A percentile compares a stretch with the other conserved stretches of the same genome.
Evolutionary conservation across 2,329 filamentous ascomycete species (phyloP).

Genomic region (Epichloe hybrida): DNA sequence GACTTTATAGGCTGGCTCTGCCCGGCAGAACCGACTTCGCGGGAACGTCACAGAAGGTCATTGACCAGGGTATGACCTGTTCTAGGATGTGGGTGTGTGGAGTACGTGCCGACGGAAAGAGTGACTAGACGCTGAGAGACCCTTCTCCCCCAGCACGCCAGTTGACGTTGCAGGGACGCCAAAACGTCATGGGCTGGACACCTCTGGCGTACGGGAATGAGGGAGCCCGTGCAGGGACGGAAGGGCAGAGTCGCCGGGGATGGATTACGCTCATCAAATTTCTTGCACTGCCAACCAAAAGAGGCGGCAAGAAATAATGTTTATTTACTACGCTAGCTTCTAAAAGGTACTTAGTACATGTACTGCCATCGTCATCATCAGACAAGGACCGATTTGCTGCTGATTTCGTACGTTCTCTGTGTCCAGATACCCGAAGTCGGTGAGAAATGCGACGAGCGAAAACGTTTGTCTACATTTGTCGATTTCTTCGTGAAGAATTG

Average conservation of each 20-base stretch:
- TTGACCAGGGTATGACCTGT: conserved; percentile 4
- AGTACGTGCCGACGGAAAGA: background rate
- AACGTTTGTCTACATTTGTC: too few species aligned
- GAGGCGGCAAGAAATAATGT: too few species aligned
- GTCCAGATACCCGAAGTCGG: too few species aligned
- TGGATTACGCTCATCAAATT: background rate
- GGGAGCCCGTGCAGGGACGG: background rate
- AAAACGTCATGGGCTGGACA: background rate
- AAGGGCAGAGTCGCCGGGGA: background rate
- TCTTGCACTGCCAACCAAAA: background rate
- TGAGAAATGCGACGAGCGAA: too few species aligned
- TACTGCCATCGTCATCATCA: too few species aligned
- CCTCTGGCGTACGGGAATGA: background rate
- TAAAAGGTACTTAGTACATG: too few species aligned
- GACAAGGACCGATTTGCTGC: too few species aligned
- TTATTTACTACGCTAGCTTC: too few species aligned
- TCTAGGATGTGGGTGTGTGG: too few species aligned
- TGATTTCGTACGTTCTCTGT: too few species aligned
- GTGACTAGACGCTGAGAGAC: background rate
- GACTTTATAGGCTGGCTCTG: conserved; percentile 5
- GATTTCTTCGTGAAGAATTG: too few species aligned
- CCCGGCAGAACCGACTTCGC: conserved; percentile 5
- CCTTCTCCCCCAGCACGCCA: background rate
- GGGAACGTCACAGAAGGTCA: conserved; percentile 7
- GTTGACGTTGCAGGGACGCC: background rate